Conservation (phyloP, 192 early-diverging fungal genomes). For the Paraglomus occultum region DNA sequence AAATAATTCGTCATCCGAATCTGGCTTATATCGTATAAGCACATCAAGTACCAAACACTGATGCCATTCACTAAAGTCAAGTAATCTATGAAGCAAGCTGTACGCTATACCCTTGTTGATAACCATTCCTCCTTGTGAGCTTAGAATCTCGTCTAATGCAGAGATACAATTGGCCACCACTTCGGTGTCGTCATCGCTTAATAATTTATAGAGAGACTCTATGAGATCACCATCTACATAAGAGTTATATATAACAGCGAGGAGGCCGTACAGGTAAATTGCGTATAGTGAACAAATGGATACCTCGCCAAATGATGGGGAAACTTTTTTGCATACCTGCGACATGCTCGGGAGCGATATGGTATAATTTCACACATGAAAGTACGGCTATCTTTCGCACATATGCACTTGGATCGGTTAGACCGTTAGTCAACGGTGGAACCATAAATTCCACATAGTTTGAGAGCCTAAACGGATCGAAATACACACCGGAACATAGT, state of each 20-base stretch:
- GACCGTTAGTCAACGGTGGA: constrained; percentile 33
- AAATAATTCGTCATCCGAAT: constrained; percentile 37
- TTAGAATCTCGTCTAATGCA: constrained; percentile 37
- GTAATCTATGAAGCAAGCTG: constrained; percentile 33
- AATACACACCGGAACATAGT: not conserved
- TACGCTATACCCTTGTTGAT: constrained; percentile 32
- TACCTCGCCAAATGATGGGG: not conserved
- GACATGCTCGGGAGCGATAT: constrained; percentile 37
- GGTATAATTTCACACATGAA: constrained; percentile 38
- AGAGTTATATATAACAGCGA: no score
- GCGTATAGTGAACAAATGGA: no score
- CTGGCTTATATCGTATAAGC: constrained; percentile 38
- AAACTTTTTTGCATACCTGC: constrained; percentile 32
- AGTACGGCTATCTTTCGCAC: constrained; percentile 42
- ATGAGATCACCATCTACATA: constrained; percentile 38
- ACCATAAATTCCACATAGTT: constrained; percentile 38
- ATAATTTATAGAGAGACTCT: constrained; percentile 33
- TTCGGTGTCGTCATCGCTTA: constrained; percentile 37
- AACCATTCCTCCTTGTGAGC: constrained; percentile 38
- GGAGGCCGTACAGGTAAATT: no score
- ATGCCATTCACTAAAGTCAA: constrained; percentile 38
- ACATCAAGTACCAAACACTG: constrained; percentile 34
- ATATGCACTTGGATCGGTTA: constrained; percentile 41
- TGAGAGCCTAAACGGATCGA: constrained; percentile 1
- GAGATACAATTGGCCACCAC: constrained; percentile 36